A percentile compares a stretch with the other conserved stretches of the same genome.
These are phyloP conservation scores for Penicillium sp. DNA, from an alignment of 2,329 filamentous ascomycete genomes.

Conservation along the genomic window DNA sequence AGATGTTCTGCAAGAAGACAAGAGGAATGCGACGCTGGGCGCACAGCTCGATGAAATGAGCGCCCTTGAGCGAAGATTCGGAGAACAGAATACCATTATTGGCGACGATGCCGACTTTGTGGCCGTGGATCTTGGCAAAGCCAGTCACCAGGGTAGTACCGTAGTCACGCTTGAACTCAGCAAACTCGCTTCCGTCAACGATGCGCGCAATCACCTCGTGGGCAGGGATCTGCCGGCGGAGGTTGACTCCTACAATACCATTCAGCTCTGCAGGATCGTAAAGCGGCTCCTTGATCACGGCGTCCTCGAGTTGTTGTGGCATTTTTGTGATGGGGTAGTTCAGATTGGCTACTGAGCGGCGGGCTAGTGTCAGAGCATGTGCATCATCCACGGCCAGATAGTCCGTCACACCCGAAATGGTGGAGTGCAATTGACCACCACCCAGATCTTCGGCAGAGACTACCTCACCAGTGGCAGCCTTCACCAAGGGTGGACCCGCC, in stretches of 20 bases:
- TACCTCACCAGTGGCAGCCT: constrained; percentile 89
- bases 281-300: constrained; percentile 64
- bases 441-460: constrained; percentile 88
- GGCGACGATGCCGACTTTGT: constrained; percentile 85
- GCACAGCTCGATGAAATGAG: constrained; percentile 95
- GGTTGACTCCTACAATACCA: constrained; percentile 84
- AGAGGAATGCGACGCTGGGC: constrained; percentile 82
- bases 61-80: constrained; percentile 81
- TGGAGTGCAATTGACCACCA: constrained; percentile 81
- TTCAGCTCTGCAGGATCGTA: constrained; percentile 73
- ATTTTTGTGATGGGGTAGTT: constrained; percentile 65
- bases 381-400: constrained; percentile 93
- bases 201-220: constrained; percentile 89
- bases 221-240: constrained; percentile 76
- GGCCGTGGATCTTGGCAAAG: constrained; percentile 83
- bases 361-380: constrained; percentile 78
- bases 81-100: constrained; percentile 96
- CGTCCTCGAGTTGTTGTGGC: constrained; percentile 22
- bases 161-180: constrained; percentile 91
- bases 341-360: constrained; percentile 78
- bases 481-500: constrained; percentile 87
- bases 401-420: constrained; percentile 87
- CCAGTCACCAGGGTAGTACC: constrained; percentile 85
- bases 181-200: constrained; percentile 82
- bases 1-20: constrained; percentile 93